Percentiles rank a stretch among this genome's conserved stretches.
Conservation (phyloP, 768 basidiomycete genomes). For the Pleurotus cornucopiae region DNA sequence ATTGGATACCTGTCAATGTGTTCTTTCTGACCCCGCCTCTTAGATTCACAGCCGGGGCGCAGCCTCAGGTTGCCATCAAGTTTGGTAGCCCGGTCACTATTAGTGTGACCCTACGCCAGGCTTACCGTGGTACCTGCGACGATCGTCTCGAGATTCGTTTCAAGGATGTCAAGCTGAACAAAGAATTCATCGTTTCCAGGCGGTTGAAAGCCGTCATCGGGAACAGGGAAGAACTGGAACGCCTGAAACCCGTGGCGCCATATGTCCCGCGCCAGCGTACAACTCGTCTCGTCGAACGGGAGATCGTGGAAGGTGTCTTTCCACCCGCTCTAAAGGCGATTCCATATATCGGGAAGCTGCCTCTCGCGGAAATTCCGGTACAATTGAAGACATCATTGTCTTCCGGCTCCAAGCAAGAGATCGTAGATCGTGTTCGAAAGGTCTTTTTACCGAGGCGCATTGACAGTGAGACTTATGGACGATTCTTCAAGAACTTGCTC, state of each 20-base stretch:
- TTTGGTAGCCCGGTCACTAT: constrained; percentile 22
- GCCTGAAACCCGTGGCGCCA: constrained; percentile 39
- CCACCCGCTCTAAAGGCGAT: constrained; percentile 38
- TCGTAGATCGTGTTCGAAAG: constrained; percentile 24
- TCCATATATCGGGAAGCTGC: constrained; percentile 36
- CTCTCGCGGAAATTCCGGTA: constrained; percentile 32
- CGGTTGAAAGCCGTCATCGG: constrained; percentile 42
- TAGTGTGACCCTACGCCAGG: constrained; percentile 27
- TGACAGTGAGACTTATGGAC: constrained; percentile 33
- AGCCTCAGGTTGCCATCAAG: constrained; percentile 16
- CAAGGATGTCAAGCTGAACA: constrained; percentile 36
- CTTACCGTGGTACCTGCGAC: constrained; percentile 42
- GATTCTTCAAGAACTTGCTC: constrained; percentile 45
- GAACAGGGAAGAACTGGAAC: constrained; percentile 38
- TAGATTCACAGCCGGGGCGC: constrained; percentile 21
- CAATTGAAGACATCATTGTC: constrained; percentile 18
- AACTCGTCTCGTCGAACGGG: constrained; percentile 25
- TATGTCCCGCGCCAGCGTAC: constrained; percentile 38
- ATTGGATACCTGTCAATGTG: not conserved
- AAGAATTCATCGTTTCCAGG: constrained; percentile 47
- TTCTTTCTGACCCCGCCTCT: too few species aligned
- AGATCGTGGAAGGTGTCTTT: constrained; percentile 35
- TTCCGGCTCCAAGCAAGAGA: constrained; percentile 23
- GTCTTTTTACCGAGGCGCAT: constrained; percentile 38
- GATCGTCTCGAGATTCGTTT: constrained; percentile 53